Evolutionary conservation across 75 land plant genomes (phyloP), one percentile per base, ranked within the genome.

Genomic region (Pseudotsuga menziesii): DNA sequence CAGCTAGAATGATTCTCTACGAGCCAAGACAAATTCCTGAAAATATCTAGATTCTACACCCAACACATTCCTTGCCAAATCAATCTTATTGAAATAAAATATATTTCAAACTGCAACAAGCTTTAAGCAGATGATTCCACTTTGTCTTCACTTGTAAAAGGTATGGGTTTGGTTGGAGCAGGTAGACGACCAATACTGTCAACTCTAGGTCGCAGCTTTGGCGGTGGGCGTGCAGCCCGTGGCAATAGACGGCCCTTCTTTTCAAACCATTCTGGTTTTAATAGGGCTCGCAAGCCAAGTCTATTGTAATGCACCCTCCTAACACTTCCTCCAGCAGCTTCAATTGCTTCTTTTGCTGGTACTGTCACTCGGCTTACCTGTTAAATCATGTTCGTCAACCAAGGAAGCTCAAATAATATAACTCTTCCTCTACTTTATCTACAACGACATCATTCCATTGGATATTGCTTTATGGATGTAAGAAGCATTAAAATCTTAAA

Each of bases 231-330:
- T 19, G 98, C 98, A 22, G 98, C 76, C 63, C 64, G 85, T 74
- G 98, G 96, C 60, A 95, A 77, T 58, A 95, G 64, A 32, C 98
- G 87, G 12, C 98, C 89, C 78, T 93, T 93, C 88, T 93, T 91
- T 55, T 83, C 93, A 85, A 95, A 95, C 98, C 98, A 95, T 75
- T 93, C 93, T 35, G 98, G 98, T 58, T 88, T 88, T 17, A 89
- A 86, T 61, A 95, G 63, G 16, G 96, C 98, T 55, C 86, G 79
- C 20, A 95, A 80, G 2, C 98, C 98, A 63, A 95, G 77, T 67
- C 94, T 86, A 82, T 93, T 93, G 77, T 95, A 93, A 73, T 93
- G 79, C 16, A 93, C 96, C 78, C 83, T 89, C 67, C 89, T 84
- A 5, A 95, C 98, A 35, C 90, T 84, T 27, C 98, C 98, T 44